A percentile compares a stretch with the other conserved stretches of the same genome.
phyloP scores from a whole-genome alignment of 148 eudicot species.

The Rhododendron griersonianum region DNA sequence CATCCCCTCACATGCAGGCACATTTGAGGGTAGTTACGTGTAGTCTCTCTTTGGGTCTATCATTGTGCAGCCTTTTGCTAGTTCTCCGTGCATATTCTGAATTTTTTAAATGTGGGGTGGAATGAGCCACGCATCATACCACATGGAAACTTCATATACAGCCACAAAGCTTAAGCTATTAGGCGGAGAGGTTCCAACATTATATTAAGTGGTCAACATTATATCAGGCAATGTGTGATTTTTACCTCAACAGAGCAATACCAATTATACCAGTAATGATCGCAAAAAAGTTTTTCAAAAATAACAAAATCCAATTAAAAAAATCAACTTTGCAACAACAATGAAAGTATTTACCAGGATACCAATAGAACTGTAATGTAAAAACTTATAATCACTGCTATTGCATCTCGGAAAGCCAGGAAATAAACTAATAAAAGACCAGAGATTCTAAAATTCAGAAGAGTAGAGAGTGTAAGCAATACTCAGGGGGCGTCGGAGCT shows the following conservation, averaged over 20 bases:
- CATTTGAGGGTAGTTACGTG: background rate
- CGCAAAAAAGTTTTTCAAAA: background rate
- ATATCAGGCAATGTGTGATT: background rate
- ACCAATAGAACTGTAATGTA: background rate
- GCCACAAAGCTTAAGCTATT: background rate
- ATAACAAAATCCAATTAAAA: background rate
- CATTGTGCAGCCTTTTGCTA: background rate
- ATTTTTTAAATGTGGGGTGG: background rate
- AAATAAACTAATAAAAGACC: background rate
- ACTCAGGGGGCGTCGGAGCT: slow-evolving; percentile 71
- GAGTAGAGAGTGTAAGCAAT: background rate
- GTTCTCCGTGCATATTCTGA: too few species aligned
- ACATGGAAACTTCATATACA: background rate
- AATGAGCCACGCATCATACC: background rate
- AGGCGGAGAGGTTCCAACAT: background rate
- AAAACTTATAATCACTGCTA: background rate
- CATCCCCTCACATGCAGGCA: background rate
- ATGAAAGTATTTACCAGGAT: background rate
- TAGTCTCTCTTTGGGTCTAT: background rate
- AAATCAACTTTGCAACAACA: background rate
- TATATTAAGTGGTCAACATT: background rate
- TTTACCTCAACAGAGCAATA: background rate
- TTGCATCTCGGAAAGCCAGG: background rate
- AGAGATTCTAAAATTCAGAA: background rate
- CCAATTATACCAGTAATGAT: background rate